Conservation (phyloP, 2,329 filamentous ascomycete species). For the Ascochyta viciae-villosae region DNA sequence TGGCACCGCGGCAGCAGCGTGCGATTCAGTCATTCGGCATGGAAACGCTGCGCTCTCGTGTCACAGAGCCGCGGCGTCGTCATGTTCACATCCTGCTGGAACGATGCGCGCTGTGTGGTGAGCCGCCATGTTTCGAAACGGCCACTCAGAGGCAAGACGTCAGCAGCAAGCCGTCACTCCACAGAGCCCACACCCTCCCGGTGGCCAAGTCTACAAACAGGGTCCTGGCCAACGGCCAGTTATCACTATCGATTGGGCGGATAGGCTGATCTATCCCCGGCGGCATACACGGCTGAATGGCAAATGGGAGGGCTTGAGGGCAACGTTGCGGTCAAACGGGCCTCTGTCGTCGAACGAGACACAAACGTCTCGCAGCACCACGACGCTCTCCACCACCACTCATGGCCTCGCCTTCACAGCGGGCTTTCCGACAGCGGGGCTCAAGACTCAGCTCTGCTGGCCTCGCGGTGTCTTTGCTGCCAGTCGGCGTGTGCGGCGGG, state of each 20-base stretch:
- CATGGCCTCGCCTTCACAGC: constrained; percentile 14
- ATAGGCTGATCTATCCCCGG: constrained; percentile 41
- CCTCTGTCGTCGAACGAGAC: constrained; percentile 36
- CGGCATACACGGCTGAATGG: constrained; percentile 32
- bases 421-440: constrained; percentile 21
- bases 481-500: constrained; percentile 33
- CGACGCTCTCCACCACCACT: constrained; percentile 9
- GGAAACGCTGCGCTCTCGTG: constrained; percentile 29
- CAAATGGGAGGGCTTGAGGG: constrained; percentile 27
- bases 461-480: constrained; percentile 8
- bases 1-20: constrained; percentile 37
- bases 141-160: constrained; percentile 34
- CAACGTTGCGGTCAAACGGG: constrained; percentile 18
- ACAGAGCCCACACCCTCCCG: constrained; percentile 21
- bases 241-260: constrained; percentile 52
- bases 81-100: constrained; percentile 29
- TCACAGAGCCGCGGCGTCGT: constrained; percentile 33
- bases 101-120: constrained; percentile 33
- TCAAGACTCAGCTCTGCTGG: constrained; percentile 17
- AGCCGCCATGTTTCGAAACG: constrained; percentile 45
- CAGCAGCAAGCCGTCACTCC: constrained; percentile 31
- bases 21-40: constrained; percentile 28
- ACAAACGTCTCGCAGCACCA: constrained; percentile 26
- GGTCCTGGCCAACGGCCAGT: constrained; percentile 38
- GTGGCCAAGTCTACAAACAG: constrained; percentile 36